These are phyloP conservation scores for Cucumis melo DNA, from an alignment of 306 rosid genomes.

Conservation along the genomic window DNA sequence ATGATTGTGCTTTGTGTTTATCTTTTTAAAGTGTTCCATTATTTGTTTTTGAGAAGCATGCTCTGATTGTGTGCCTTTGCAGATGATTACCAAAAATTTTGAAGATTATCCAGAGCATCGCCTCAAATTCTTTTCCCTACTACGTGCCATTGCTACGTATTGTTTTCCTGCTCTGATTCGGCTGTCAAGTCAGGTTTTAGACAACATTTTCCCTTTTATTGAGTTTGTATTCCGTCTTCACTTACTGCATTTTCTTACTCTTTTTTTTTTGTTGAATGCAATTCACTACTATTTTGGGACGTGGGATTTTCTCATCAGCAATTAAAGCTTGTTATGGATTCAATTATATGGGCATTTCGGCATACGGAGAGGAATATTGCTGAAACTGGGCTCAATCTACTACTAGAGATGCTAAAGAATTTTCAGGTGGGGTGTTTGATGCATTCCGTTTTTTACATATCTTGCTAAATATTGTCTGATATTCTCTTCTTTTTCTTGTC, in stretches of 20 bases:
- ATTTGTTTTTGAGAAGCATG: not conserved
- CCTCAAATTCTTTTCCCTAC: slow-evolving; percentile 89
- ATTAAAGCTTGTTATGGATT: slow-evolving; percentile 95
- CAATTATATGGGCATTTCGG: slow-evolving; percentile 95
- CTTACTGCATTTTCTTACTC: not conserved
- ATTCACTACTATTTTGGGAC: not conserved
- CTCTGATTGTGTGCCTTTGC: not conserved
- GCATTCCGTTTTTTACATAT: not conserved
- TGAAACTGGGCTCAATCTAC: slow-evolving; percentile 72
- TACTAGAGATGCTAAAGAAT: slow-evolving; percentile 76
- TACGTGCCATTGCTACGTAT: slow-evolving; percentile 85
- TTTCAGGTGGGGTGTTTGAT: slow-evolving; percentile 47
- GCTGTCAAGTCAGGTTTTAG: slow-evolving; percentile 74
- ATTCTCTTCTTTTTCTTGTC: not conserved
- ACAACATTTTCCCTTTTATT: not conserved
- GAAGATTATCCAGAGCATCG: slow-evolving; percentile 99
- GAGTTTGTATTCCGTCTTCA: not conserved
- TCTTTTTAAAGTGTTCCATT: not conserved
- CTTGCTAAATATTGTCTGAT: not conserved
- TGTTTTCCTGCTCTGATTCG: slow-evolving; percentile 88
- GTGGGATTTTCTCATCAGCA: slow-evolving; percentile 39
- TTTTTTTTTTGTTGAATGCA: not conserved
- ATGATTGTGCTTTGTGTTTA: not conserved
- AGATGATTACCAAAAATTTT: slow-evolving; percentile 93
- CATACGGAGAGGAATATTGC: slow-evolving; percentile 98